Conservation (phyloP, 2,329 filamentous ascomycete genomes). For the Mycocentrospora acerina region DNA sequence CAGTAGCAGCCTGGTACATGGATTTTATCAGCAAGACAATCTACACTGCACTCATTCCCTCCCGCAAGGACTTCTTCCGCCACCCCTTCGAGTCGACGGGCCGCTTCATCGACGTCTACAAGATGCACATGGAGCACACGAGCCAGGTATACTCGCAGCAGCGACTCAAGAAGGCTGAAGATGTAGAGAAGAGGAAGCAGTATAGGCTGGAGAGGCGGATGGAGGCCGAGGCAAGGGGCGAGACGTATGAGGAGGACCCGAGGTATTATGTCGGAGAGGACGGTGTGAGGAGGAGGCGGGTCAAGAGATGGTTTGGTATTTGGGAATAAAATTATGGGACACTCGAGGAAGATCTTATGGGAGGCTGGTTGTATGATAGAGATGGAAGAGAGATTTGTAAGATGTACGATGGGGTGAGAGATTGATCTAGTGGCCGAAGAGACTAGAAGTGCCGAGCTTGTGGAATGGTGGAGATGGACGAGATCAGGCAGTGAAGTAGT, state of each 20-base stretch:
- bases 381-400: too few species aligned
- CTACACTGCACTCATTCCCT: slow-evolving; percentile 76
- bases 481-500: too few species aligned
- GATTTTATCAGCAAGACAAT: slow-evolving; percentile 80
- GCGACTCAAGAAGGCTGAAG: slow-evolving; percentile 73
- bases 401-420: too few species aligned
- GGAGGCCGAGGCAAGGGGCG: slow-evolving; percentile 37
- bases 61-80: slow-evolving; percentile 65
- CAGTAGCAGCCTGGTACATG: slow-evolving; percentile 69
- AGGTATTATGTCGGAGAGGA: slow-evolving; percentile 42
- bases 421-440: too few species aligned
- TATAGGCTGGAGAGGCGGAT: slow-evolving; percentile 65
- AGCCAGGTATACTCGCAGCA: slow-evolving; percentile 69
- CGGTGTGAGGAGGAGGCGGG: slow-evolving; percentile 53
- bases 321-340: slow-evolving; percentile 61
- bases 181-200: slow-evolving; percentile 81
- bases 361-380: too few species aligned
- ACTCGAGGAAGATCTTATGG: too few species aligned
- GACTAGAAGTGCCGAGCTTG: too few species aligned
- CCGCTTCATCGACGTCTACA: slow-evolving; percentile 70
- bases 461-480: too few species aligned
- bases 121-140: slow-evolving; percentile 73
- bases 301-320: slow-evolving; percentile 84
- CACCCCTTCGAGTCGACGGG: slow-evolving; percentile 69
- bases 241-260: slow-evolving; percentile 39